phyloP scores from a whole-genome alignment of 495 filamentous ascomycete genomes.

The Penicillium canariense region DNA sequence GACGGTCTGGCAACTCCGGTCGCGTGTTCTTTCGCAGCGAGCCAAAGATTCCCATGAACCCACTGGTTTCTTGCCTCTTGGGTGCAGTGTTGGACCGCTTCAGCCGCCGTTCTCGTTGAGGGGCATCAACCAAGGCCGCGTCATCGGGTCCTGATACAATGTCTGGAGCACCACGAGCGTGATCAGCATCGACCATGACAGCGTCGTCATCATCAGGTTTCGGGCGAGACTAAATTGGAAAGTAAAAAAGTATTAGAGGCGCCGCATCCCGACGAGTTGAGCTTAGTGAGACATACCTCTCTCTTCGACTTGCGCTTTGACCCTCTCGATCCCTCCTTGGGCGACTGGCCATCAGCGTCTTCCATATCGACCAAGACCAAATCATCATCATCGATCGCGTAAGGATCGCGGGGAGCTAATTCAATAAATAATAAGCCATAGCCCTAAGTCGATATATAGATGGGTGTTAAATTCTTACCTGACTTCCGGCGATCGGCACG shows the following conservation, averaged over 20 bases:
- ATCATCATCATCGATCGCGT: conserved; percentile 58
- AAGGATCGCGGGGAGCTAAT: conserved; percentile 53
- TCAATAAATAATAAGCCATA: conserved; percentile 5
- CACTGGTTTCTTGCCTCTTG: conserved; percentile 46
- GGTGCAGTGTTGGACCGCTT: conserved; percentile 44
- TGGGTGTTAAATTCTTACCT: conserved; percentile 28
- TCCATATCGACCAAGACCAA: conserved; percentile 54
- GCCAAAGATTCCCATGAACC: conserved; percentile 49
- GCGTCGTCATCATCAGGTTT: conserved; percentile 41
- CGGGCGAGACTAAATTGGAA: conserved; percentile 25
- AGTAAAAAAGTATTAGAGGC: background rate
- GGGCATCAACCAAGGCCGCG: conserved; percentile 71
- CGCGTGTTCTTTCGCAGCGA: conserved; percentile 40
- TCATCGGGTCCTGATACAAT: conserved; percentile 55
- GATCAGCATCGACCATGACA: conserved; percentile 48
- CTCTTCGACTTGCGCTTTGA: conserved; percentile 39
- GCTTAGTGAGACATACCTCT: conserved; percentile 27
- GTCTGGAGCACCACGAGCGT: conserved; percentile 34
- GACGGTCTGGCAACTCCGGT: conserved; percentile 38
- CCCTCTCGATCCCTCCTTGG: conserved; percentile 34
- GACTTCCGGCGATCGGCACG: conserved; percentile 38
- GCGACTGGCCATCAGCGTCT: conserved; percentile 42
- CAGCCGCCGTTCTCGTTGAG: conserved; percentile 58
- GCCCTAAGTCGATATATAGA: background rate
- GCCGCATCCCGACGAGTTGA: background rate